Evolutionary conservation across 1,139 yeast species (phyloP), one percentile per base, ranked within the genome.

Genomic region (Nakaseomyces nivariensis): DNA sequence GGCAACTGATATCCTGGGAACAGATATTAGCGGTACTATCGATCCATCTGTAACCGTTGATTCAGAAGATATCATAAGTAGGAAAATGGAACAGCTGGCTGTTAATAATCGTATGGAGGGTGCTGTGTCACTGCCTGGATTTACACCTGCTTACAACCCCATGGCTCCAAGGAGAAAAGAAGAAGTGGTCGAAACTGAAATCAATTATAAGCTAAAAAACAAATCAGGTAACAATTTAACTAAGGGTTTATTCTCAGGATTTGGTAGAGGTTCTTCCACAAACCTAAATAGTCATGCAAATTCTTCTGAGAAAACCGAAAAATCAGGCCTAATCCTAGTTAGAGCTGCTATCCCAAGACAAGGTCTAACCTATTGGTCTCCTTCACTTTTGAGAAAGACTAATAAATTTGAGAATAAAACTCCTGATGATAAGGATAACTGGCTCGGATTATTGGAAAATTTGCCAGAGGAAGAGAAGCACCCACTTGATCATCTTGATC

Each of bases 331-430:
- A 31, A 59, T 60, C 10, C 47, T 59, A 31, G 36, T 57, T 5
- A 49, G 52, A 10, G 54, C 59, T n/a, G 47, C 52, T 11, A 47
- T 54, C 24, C 61, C 62, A 5, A 52, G 53, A 27, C 57, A 56
- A 41, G 68, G 70, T 48, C 49, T 68, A 25, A 68, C 68, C 2
- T 69, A 73, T 49, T 52, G 64, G 31, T 60, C 66, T 6, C 71
- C 72, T 32, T 53, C 64, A 4, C 51, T 68, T 34, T 53, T 69
- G 32, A 56, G 61, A 47, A 63, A 64, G 52, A 58, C 63, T 7
- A 66, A 66, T 48, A 54, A 49, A 43, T 52, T 56, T 41, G 58
- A 57, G 22, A 52, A 50, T 52, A 62, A 52, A 51, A 60, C 47
- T 49, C 62, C 48, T 52, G 62, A 51, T 47, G 61, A 59, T 58